Evolutionary conservation across 805 yeast species (phyloP).

Genomic region (Huiozyma naganishii): DNA sequence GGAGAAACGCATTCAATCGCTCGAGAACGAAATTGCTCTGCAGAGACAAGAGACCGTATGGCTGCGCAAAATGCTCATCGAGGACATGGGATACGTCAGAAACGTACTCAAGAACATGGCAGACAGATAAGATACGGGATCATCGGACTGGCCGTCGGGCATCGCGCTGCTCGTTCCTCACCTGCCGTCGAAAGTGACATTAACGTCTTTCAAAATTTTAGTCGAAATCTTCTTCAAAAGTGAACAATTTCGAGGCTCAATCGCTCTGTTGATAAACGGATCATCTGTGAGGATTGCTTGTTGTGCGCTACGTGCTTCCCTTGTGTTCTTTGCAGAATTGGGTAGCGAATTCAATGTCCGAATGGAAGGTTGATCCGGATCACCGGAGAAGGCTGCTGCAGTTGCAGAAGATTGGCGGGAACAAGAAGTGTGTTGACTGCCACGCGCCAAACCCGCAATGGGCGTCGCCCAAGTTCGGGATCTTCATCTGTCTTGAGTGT

Average conservation of each 20-base stretch:
- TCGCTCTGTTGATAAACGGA: too few species aligned
- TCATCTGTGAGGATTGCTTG: too few species aligned
- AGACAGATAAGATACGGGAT: slow-evolving; percentile 14
- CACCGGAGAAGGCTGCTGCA: slow-evolving; percentile 68
- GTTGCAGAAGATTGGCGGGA: slow-evolving; percentile 71
- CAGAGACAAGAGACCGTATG: slow-evolving; percentile 16
- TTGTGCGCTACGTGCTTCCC: too few species aligned
- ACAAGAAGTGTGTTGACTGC: slow-evolving; percentile 90
- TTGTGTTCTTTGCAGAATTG: too few species aligned
- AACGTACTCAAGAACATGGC: slow-evolving; percentile 8
- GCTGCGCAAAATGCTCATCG: slow-evolving; percentile 17
- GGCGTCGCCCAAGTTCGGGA: slow-evolving; percentile 98
- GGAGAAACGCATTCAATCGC: slow-evolving; percentile 11
- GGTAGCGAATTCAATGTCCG: slow-evolving; percentile 29
- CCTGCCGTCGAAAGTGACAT: too few species aligned
- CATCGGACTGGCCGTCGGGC: too few species aligned
- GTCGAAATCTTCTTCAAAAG: too few species aligned
- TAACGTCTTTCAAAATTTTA: too few species aligned
- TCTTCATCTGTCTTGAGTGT: slow-evolving; percentile 93
- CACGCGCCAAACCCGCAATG: slow-evolving; percentile 95
- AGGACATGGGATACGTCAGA: slow-evolving; percentile 18
- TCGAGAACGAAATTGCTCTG: slow-evolving; percentile 13
- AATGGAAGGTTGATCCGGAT: slow-evolving; percentile 91
- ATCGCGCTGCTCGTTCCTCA: too few species aligned
- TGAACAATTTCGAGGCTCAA: too few species aligned